Evolutionary conservation across 805 yeast species (phyloP).

Genomic region (Jamesozyma spencerorum): DNA sequence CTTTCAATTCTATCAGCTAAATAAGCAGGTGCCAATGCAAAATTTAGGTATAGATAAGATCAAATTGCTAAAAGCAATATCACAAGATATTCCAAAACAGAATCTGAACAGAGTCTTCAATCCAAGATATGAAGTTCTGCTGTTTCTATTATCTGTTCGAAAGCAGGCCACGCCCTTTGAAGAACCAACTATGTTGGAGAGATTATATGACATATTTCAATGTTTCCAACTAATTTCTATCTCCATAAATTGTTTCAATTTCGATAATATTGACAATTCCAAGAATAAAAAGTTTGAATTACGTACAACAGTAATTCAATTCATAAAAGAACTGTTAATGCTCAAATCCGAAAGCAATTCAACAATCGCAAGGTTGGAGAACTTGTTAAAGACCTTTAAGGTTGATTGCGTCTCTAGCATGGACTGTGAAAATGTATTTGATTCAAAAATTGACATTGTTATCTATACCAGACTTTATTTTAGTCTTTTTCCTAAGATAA

Average conservation of each 20-base stretch:
- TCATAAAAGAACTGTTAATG: too few relatives aligned
- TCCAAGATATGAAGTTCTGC: conserved; percentile 12
- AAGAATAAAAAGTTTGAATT: not conserved
- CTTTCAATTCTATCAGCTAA: not conserved
- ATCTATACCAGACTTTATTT: conserved; percentile 8
- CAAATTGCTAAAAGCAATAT: conserved; percentile 9
- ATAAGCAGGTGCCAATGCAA: not conserved
- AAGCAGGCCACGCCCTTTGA: not conserved
- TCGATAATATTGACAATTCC: not conserved
- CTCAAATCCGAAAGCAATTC: too few relatives aligned
- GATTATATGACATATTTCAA: conserved; percentile 5
- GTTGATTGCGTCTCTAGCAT: too few relatives aligned
- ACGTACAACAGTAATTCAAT: too few relatives aligned
- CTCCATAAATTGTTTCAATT: conserved; percentile 10
- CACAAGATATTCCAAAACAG: conserved; percentile 9
- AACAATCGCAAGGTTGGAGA: too few relatives aligned
- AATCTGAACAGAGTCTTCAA: conserved; percentile 9
- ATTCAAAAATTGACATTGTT: conserved; percentile 1
- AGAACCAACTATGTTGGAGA: not conserved
- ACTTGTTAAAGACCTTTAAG: too few relatives aligned
- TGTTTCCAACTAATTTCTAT: conserved; percentile 16
- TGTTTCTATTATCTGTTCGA: conserved; percentile 1
- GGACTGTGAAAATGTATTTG: too few relatives aligned
- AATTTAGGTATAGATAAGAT: not conserved
- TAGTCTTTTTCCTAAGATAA: conserved; percentile 3